Percentiles rank a stretch among this genome's conserved stretches.
These are phyloP conservation scores for Linaria vulgaris DNA, from an alignment of 257 asterid species.

Conservation along the genomic window DNA sequence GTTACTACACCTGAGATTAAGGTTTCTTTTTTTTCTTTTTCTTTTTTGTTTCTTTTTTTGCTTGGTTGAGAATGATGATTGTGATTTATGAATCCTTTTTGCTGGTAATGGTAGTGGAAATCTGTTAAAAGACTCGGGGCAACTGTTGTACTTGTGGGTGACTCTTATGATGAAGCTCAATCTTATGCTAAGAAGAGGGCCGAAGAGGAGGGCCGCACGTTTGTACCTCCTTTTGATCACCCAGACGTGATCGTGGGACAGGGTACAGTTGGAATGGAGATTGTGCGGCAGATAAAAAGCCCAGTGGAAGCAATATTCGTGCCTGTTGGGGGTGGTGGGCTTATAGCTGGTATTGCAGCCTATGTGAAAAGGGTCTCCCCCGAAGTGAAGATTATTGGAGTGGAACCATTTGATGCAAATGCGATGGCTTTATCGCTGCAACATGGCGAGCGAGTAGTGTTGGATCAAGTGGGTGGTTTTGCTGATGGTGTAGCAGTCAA, in stretches of 20 bases:
- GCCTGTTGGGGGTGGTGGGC: slow-evolving; percentile 94
- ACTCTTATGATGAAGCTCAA: slow-evolving; percentile 89
- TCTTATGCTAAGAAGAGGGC: slow-evolving; percentile 74
- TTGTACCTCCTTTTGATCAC: slow-evolving; percentile 90
- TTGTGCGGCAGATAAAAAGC: slow-evolving; percentile 62
- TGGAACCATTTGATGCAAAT: slow-evolving; percentile 88
- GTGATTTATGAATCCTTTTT: slow-evolving; percentile 7
- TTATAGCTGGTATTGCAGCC: slow-evolving; percentile 92
- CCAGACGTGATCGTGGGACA: slow-evolving; percentile 87
- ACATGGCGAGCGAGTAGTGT: slow-evolving; percentile 68
- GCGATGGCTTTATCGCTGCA: slow-evolving; percentile 85
- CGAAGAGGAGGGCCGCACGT: slow-evolving; percentile 62
- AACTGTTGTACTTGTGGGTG: slow-evolving; percentile 75
- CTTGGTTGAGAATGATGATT: background rate
- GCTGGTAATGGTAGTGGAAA: slow-evolving; percentile 50
- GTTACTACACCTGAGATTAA: slow-evolving; percentile 88
- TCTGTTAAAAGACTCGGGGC: slow-evolving; percentile 84
- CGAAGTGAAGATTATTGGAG: slow-evolving; percentile 82
- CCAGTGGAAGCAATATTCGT: slow-evolving; percentile 76
- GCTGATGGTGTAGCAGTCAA: slow-evolving; percentile 97
- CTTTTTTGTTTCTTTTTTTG: slow-evolving; percentile 5
- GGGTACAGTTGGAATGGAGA: slow-evolving; percentile 95
- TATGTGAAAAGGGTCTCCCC: slow-evolving; percentile 85
- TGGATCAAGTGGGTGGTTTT: slow-evolving; percentile 93
- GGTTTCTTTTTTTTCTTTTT: slow-evolving; percentile 40